Conservation (phyloP, 2,329 filamentous ascomycete species). For the Phialophora verrucosa region DNA sequence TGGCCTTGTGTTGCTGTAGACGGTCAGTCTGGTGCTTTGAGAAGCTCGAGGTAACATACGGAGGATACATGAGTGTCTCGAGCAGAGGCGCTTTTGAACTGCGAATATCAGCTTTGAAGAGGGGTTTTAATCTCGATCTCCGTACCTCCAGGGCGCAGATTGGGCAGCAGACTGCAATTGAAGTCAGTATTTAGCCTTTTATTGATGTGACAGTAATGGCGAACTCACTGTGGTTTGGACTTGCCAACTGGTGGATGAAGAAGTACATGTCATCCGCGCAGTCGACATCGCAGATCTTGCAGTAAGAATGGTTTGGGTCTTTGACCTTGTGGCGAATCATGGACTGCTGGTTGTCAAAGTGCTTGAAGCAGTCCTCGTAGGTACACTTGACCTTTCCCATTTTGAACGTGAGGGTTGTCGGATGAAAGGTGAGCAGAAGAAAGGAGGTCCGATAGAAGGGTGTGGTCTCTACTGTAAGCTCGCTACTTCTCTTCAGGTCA, state of each 20-base stretch:
- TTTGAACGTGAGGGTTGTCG: constrained; percentile 6
- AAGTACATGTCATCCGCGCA: constrained; percentile 53
- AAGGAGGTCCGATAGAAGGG: not conserved
- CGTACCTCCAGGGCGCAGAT: constrained; percentile 58
- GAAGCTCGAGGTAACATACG: constrained; percentile 46
- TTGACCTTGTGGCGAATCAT: constrained; percentile 60
- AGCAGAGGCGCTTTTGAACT: constrained; percentile 59
- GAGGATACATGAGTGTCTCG: constrained; percentile 58
- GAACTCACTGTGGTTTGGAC: constrained; percentile 49
- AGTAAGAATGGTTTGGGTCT: constrained; percentile 50
- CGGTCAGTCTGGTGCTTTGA: constrained; percentile 11
- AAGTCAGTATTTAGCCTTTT: constrained; percentile 11
- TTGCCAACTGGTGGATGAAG: constrained; percentile 57
- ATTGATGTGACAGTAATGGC: not conserved
- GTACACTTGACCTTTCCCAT: constrained; percentile 48
- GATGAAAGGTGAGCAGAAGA: not conserved
- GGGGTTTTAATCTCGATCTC: not conserved
- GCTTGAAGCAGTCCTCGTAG: constrained; percentile 52
- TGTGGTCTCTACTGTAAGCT: not conserved
- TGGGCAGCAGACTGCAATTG: constrained; percentile 54
- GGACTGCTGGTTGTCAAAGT: constrained; percentile 53
- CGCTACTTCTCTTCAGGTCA: not conserved
- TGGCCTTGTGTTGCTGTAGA: constrained; percentile 51
- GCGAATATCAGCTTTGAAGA: constrained; percentile 11
- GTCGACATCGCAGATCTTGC: constrained; percentile 51